These are phyloP conservation scores for Datura wrightii DNA, from an alignment of 257 asterid species.

Conservation along the genomic window DNA sequence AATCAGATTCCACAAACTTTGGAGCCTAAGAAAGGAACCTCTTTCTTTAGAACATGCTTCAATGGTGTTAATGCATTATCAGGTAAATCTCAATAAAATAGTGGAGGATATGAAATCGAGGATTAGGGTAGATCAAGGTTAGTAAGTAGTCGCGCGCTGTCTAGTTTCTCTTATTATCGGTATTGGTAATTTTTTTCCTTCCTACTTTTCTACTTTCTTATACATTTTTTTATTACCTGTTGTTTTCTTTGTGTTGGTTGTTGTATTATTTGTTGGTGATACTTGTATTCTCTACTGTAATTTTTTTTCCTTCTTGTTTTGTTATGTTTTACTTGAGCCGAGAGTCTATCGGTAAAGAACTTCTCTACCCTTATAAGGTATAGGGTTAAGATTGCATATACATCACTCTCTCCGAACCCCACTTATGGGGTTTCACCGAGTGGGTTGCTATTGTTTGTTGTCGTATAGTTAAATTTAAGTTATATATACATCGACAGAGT, in stretches of 20 bases:
- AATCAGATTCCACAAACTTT: constrained; percentile 27
- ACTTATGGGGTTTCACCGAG: no score
- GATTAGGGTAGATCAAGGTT: not conserved
- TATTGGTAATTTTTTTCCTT: not conserved
- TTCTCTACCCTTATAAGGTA: not conserved
- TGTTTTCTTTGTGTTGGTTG: not conserved
- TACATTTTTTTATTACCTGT: not conserved
- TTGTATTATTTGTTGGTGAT: not conserved
- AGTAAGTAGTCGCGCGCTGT: not conserved
- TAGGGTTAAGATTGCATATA: no score
- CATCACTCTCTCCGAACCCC: not conserved
- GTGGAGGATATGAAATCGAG: no score
- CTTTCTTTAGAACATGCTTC: constrained; percentile 59
- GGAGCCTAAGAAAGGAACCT: constrained; percentile 43
- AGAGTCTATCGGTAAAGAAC: not conserved
- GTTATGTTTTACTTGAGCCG: not conserved
- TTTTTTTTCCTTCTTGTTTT: not conserved
- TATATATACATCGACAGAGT: no score
- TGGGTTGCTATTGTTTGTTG: no score
- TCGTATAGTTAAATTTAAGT: no score
- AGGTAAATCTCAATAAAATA: constrained; percentile 35
- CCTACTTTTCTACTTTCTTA: not conserved
- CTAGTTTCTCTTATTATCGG: not conserved
- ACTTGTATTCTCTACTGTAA: not conserved
- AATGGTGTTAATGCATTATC: constrained; percentile 59